Conservation (phyloP, 1,139 yeast species). For the Taiozyma onychis region DNA sequence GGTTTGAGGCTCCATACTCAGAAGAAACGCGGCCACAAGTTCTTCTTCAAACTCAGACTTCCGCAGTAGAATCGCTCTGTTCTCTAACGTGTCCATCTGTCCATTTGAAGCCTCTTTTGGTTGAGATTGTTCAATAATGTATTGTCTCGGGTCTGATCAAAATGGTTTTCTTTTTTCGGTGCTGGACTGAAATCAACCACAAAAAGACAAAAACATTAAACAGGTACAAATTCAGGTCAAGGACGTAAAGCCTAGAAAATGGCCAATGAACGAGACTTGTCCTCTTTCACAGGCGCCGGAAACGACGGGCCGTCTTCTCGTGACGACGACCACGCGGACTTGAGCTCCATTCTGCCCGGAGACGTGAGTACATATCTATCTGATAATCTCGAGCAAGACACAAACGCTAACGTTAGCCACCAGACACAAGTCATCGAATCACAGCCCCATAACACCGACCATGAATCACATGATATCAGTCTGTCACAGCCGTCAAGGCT, state of each 20-base stretch:
- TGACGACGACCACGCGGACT: neutral
- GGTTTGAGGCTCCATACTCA: neutral
- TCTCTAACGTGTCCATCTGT: neutral
- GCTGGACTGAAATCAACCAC: neutral
- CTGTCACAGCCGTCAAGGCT: conserved; percentile 11
- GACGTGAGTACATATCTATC: conserved; percentile 1
- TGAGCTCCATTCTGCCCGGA: neutral
- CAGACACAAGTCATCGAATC: conserved; percentile 18
- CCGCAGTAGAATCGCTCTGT: neutral
- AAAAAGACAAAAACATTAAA: neutral
- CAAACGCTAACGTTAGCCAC: neutral
- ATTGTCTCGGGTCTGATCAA: too few relatives aligned
- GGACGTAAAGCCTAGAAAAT: neutral
- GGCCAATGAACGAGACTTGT: neutral
- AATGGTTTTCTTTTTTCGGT: neutral
- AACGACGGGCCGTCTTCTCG: neutral
- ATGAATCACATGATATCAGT: neutral
- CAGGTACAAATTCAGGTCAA: neutral
- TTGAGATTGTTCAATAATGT: too few relatives aligned
- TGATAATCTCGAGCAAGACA: neutral
- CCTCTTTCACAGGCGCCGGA: neutral
- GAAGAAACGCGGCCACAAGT: neutral
- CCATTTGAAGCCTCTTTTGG: too few relatives aligned
- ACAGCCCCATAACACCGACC: neutral
- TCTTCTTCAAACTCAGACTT: neutral